A percentile compares a stretch with the other conserved stretches of the same genome.
Conservation (phyloP, 1,284 basidiomycete species). For the Marasmius tenuissimus region DNA sequence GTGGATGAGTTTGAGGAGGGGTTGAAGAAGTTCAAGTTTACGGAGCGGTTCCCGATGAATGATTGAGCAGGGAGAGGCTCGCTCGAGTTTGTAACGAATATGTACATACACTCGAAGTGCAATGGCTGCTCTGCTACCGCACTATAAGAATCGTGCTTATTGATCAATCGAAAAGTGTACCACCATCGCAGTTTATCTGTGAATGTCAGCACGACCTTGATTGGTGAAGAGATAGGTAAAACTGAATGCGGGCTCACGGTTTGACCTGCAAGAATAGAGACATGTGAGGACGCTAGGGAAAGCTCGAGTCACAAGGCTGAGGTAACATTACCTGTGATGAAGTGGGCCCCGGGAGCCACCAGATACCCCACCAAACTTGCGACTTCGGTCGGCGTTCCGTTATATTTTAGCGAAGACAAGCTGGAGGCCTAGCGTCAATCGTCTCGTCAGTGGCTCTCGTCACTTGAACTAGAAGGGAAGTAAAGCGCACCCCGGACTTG, state of each 20-base stretch:
- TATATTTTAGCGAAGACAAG: neutral
- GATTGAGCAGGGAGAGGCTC: neutral
- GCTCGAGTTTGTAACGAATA: no score
- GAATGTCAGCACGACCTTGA: neutral
- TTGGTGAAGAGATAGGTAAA: neutral
- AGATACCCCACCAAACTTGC: conserved; percentile 23
- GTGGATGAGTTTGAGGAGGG: conserved; percentile 4
- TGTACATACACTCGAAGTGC: no score
- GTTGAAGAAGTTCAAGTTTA: conserved; percentile 10
- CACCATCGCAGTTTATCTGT: neutral
- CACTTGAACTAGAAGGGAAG: neutral
- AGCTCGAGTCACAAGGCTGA: neutral
- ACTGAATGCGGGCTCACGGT: neutral
- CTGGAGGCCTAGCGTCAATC: neutral
- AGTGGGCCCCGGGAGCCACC: conserved; percentile 20
- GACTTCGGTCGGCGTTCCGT: conserved; percentile 21
- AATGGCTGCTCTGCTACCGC: no score
- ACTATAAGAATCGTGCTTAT: no score
- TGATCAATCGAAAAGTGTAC: neutral
- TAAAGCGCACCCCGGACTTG: no score
- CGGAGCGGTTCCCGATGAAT: conserved; percentile 8
- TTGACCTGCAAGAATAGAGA: neutral
- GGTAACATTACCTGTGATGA: conserved; percentile 20
- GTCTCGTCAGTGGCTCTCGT: neutral
- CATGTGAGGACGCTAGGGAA: neutral